A percentile compares a stretch with the other conserved stretches of the same genome.
Evolutionary conservation across 306 rosid species (phyloP).

Genomic region (Acacia confusa): DNA sequence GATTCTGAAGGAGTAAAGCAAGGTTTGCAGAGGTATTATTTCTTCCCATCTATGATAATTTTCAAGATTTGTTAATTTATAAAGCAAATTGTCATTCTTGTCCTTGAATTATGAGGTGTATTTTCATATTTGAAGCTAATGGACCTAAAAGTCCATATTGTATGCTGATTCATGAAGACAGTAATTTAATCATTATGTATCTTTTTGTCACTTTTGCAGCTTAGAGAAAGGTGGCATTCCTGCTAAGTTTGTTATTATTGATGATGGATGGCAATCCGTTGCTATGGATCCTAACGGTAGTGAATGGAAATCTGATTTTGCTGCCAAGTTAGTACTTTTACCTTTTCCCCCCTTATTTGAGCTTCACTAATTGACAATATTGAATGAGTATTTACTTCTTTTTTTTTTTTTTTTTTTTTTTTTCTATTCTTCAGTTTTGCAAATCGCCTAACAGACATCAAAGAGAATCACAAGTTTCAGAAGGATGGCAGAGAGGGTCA

Average conservation of each 20-base stretch:
- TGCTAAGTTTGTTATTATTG: constrained; percentile 80
- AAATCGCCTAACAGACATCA: constrained; percentile 66
- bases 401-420: neutral
- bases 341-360: neutral
- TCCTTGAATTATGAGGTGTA: neutral
- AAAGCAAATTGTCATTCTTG: neutral
- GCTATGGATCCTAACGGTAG: constrained; percentile 50
- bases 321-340: constrained; percentile 63
- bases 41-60: neutral
- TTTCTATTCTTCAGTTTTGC: constrained; percentile 60
- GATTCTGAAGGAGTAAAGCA: constrained; percentile 75
- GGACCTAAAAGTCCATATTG: neutral
- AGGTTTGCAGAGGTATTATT: constrained; percentile 68
- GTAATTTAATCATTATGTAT: neutral
- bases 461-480: constrained; percentile 89
- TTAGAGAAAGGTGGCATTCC: constrained; percentile 75
- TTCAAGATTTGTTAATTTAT: neutral
- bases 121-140: neutral
- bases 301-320: constrained; percentile 49
- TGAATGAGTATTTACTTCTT: neutral
- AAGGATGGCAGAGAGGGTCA: constrained; percentile 79
- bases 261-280: constrained; percentile 91
- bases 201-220: constrained; percentile 38
- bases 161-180: neutral
- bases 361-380: neutral